Base-by-base conservation (phyloP, 768 basidiomycete genomes). In the Panaeolus cyanescens region DNA sequence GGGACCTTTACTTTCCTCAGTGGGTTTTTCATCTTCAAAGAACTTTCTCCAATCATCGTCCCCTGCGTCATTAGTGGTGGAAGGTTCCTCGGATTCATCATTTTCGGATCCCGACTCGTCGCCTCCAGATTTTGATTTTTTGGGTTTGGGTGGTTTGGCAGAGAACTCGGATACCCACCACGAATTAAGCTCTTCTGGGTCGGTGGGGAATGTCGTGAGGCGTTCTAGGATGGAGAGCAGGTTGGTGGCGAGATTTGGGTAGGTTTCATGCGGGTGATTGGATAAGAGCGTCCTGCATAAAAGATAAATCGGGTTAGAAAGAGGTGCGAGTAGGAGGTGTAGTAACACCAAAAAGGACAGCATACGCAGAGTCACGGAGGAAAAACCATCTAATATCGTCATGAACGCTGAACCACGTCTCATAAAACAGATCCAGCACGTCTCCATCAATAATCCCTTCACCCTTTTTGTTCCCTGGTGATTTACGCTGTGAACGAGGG, bases 351-450 rank as follows among this genome's bases (percentile, higher is more conserved):
- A 22, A 19, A 32, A 15, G 15, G 54, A 28, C 54, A 5, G 77
- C 84, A 61, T 72, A 91, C 93, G 80, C 84, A 58, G 90, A 80
- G 68, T 95, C 91, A 40, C 90, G 83, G 32, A 96, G 81, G 77
- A 94, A 95, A 77, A 91, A 92, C 91, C 91, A 96, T 61, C 94
- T 85, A 32, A 96, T 77, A 67, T 96, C 94, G 67, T 93, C 91
- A 70, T 91, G 70, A 12, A 90, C 85, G 64, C 85, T 87, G 66
- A 93, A 82, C 88, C 90, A 95, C 13, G 83, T 87, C 53, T 83
- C 82, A 58, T 87, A 76, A 67, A 94, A 93, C 10, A 80, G 73
- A 40, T 85, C 76, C 25, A 87, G 75, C 3, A 93, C 85, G 59
- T 91, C 89, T 4, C 78, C 57, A 58, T 88, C 83, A 17, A 88